These are phyloP conservation scores for Vachellia collinsii DNA, from an alignment of 306 rosid species.

Conservation along the genomic window DNA sequence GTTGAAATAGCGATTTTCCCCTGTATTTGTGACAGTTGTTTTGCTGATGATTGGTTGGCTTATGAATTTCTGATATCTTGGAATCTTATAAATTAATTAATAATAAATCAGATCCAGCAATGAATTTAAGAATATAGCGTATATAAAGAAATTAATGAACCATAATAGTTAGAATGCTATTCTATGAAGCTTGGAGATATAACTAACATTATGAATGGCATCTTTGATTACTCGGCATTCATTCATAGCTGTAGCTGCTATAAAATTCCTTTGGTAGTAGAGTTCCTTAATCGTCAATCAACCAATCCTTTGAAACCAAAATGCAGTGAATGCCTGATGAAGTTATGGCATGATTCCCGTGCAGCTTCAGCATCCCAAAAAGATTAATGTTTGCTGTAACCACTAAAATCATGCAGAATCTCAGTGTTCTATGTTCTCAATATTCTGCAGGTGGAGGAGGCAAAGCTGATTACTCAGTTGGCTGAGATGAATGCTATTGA, in stretches of 20 bases:
- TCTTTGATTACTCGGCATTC: conserved; percentile 25
- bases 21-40: neutral
- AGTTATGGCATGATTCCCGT: conserved; percentile 6
- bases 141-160: neutral
- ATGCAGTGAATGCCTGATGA: conserved; percentile 9
- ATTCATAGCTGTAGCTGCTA: conserved; percentile 14
- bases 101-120: conserved; percentile 7
- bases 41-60: conserved; percentile 17
- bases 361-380: neutral
- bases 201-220: conserved; percentile 23
- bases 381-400: neutral
- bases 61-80: conserved; percentile 18
- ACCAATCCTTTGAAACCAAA: conserved; percentile 13
- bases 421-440: conserved; percentile 2
- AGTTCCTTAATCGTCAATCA: conserved; percentile 9
- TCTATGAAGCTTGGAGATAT: conserved; percentile 24
- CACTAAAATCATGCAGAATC: conserved; percentile 26
- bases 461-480: conserved; percentile 73
- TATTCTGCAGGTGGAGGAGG: conserved; percentile 76
- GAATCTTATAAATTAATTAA: conserved; percentile 3
- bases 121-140: conserved; percentile 10
- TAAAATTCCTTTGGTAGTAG: conserved; percentile 12
- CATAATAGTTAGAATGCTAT: conserved; percentile 12
- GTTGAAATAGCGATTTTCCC: neutral
- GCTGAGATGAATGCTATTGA: conserved; percentile 73